Percentiles rank a stretch among this genome's conserved stretches.
phyloP scores from a whole-genome alignment of 1,284 basidiomycete species.

The Mycena sp. region DNA sequence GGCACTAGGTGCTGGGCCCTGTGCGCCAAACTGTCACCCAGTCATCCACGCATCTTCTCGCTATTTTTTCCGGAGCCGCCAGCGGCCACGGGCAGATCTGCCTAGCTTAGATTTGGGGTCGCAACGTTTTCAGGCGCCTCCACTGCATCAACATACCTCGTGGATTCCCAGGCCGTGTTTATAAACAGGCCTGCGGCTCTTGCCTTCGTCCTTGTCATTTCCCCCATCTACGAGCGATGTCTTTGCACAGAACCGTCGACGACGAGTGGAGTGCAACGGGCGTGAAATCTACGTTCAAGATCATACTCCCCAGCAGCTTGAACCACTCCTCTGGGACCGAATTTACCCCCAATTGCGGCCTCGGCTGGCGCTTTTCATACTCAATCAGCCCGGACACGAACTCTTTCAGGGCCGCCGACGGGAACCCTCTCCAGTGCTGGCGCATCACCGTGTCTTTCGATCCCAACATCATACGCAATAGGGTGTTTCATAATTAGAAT shows the following conservation, averaged over 20 bases:
- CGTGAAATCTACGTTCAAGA: background rate
- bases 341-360: background rate
- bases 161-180: no score
- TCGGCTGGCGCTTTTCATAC: background rate
- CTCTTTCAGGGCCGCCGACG: background rate
- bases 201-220: no score
- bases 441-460: background rate
- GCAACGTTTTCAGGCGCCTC: no score
- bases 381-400: background rate
- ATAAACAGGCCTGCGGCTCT: no score
- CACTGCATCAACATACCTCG: no score
- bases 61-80: no score
- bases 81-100: no score
- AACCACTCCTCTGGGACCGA: background rate
- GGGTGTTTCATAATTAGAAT: no score
- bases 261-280: slow-evolving; percentile 8
- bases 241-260: background rate
- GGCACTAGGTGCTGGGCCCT: no score
- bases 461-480: background rate
- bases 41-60: no score
- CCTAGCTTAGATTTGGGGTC: no score
- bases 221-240: background rate
- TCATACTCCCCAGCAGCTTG: background rate
- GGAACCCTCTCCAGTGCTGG: background rate
- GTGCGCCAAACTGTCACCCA: no score